phyloP scores from a whole-genome alignment of 2,329 filamentous ascomycete genomes.

The Penicillium sp. region DNA sequence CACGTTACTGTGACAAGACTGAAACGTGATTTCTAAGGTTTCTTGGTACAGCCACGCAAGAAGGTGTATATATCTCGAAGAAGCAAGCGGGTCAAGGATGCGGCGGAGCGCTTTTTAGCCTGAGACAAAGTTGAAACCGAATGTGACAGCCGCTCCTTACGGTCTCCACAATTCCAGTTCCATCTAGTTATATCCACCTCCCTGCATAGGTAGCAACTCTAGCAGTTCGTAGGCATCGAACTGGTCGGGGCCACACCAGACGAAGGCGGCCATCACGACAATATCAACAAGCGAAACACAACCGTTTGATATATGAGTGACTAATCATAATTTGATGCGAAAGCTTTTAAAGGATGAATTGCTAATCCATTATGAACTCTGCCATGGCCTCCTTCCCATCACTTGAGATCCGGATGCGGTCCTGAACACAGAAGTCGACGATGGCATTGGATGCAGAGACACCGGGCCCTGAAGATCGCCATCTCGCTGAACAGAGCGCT shows the following conservation, averaged over 20 bases:
- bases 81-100: neutral
- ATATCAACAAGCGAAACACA: neutral
- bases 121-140: neutral
- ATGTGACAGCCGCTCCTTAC: neutral
- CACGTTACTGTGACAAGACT: too few species aligned
- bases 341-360: neutral
- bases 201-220: neutral
- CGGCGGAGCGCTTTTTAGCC: neutral
- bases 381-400: slow-evolving; percentile 12
- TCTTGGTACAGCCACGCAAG: neutral
- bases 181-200: neutral
- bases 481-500: slow-evolving; percentile 13
- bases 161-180: neutral
- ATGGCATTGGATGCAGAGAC: slow-evolving; percentile 50
- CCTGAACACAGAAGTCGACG: slow-evolving; percentile 63
- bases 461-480: slow-evolving; percentile 11
- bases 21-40: neutral
- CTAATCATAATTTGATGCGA: neutral
- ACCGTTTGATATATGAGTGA: neutral
- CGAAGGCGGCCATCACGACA: neutral
- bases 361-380: slow-evolving; percentile 38
- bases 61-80: neutral
- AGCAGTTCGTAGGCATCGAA: too few species aligned
- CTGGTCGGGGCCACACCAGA: neutral
- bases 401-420: slow-evolving; percentile 46